Base-by-base conservation (phyloP, 2,329 filamentous ascomycete genomes). In the Fusarium zealandicum region DNA sequence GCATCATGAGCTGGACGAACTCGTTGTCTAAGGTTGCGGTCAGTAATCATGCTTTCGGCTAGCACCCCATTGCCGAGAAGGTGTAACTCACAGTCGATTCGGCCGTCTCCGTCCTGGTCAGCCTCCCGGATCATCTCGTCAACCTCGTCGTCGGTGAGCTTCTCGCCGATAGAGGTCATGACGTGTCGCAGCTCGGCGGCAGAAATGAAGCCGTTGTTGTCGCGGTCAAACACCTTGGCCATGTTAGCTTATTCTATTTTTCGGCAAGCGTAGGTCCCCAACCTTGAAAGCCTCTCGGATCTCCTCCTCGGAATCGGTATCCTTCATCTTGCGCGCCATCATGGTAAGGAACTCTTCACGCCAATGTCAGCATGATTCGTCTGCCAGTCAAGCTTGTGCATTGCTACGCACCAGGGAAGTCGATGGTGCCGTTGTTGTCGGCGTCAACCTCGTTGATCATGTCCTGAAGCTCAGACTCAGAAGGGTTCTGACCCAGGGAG, bases 321-420 rank as follows among this genome's bases (percentile, higher is more conserved):
- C 90, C 82, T 93, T 93, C 90, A 95, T 95, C 81, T 95, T 95
- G 72, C 90, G 86, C 56, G 90, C 90, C 90, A 95, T 95, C 90
- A 95, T 95, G 62, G 90, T 95, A 58, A 95, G 81, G 78, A 95
- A 95, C 73, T 95, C 90, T 93, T 71, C 37, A 17, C n/a, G 22
- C 16, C 22, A 28, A 11, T 53, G 60, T 69, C 52, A 69, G 63
- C 41, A 54, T 35, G 30, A 5, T 28, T 17, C 18, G 4, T 36
- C 20, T 41, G 36, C 9, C 16, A 20, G 17, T 20, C 33, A 8
- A 12, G 12, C 14, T 38, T 28, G n/a, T 32, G 36, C 25, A 42
- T 40, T 16, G 40, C 37, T 20, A 69, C 84, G 68, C 84, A 93
- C 90, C 90, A 72, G 90, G 90, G 75, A 95, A 95, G 75, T 95